phyloP scores from a whole-genome alignment of 768 basidiomycete genomes.

The Mycena galericulata region DNA sequence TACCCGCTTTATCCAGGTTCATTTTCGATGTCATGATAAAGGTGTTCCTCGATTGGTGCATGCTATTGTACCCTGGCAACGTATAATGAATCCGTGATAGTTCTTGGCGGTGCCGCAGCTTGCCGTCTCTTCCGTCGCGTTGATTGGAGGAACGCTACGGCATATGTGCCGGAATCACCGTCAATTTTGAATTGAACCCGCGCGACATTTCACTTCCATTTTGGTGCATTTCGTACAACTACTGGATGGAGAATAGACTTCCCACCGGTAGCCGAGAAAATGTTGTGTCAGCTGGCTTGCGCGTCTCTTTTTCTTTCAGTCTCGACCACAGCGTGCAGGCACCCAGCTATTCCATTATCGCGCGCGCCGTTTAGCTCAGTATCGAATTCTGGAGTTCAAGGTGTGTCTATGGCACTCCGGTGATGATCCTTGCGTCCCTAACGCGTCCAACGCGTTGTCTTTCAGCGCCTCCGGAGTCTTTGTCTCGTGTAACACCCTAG shows the following conservation, averaged over 20 bases:
- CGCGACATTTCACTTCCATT: too few species aligned
- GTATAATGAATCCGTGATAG: neutral
- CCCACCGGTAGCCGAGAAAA: neutral
- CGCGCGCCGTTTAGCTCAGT: neutral
- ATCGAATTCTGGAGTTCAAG: constrained; percentile 3
- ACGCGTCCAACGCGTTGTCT: constrained; percentile 16
- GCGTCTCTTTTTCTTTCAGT: constrained; percentile 11
- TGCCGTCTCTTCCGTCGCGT: neutral
- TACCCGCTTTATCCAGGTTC: neutral
- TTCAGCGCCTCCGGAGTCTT: constrained; percentile 5
- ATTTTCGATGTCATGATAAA: neutral
- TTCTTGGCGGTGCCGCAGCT: neutral
- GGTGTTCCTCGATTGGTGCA: constrained; percentile 1
- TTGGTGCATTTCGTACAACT: neutral
- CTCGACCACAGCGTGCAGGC: constrained; percentile 23
- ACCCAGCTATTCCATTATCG: neutral
- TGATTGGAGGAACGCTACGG: neutral
- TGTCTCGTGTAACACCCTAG: constrained; percentile 11
- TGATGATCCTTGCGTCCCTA: neutral
- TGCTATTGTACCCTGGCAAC: constrained; percentile 12
- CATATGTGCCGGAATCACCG: neutral
- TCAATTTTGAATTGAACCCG: neutral
- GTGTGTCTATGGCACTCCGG: neutral
- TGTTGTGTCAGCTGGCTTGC: constrained; percentile 20
- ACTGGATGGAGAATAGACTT: constrained; percentile 14